Evolutionary conservation across 768 basidiomycete genomes (phyloP).

Genomic region (Psilocybe tampanensis): DNA sequence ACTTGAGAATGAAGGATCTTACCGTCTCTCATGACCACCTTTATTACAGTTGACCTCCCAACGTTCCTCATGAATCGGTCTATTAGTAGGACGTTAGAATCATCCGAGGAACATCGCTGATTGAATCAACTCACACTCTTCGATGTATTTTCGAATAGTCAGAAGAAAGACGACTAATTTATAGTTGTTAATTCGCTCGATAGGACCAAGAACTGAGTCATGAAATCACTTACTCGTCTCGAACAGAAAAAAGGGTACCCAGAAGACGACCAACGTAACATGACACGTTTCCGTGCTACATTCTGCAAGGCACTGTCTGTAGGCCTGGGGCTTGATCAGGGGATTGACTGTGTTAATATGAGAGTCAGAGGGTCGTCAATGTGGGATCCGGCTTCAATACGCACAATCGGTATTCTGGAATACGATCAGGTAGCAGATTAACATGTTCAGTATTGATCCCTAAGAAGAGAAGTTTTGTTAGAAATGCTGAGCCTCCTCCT

Average conservation of each 20-base stretch:
- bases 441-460: conserved; percentile 15
- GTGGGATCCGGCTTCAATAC: neutral
- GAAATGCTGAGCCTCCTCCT: no score
- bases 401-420: conserved; percentile 12
- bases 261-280: conserved; percentile 15
- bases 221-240: conserved; percentile 10
- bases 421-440: conserved; percentile 12
- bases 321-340: neutral
- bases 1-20: neutral
- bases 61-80: neutral
- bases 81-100: neutral
- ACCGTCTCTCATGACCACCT: conserved; percentile 17
- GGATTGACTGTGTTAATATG: neutral
- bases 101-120: neutral
- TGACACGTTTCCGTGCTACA: conserved; percentile 8
- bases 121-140: neutral
- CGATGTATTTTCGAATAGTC: neutral
- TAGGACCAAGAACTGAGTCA: neutral
- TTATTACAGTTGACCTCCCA: conserved; percentile 2
- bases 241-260: conserved; percentile 20
- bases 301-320: conserved; percentile 15
- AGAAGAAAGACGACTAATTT: neutral
- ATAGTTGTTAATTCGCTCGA: conserved; percentile 3
- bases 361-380: neutral
- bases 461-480: neutral